Evolutionary conservation across 176 grass and related monocot genomes (phyloP).

Genomic region (Carex kokanica): DNA sequence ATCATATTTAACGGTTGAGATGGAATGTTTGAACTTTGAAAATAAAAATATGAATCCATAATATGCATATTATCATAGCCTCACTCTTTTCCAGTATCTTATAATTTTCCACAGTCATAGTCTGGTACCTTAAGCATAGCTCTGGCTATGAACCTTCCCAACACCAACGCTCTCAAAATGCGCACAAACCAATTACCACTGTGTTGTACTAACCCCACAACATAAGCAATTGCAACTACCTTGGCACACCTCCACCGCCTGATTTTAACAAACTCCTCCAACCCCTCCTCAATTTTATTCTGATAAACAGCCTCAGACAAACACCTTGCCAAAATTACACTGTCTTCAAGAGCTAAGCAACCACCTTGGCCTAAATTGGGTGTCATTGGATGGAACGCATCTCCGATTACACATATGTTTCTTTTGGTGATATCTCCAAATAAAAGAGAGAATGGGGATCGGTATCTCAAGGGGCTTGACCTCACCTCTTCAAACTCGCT

Average conservation of each 20-base stretch:
- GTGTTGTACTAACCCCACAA: conserved; percentile 49
- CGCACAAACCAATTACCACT: conserved; percentile 21
- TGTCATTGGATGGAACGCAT: conserved; percentile 88
- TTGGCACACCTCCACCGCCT: conserved; percentile 57
- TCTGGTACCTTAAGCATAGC: conserved; percentile 20
- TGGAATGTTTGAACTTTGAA: too few species aligned
- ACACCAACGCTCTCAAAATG: conserved; percentile 41
- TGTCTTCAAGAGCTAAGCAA: conserved; percentile 73
- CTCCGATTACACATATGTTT: conserved; percentile 57
- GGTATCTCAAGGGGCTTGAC: conserved; percentile 43
- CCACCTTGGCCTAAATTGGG: conserved; percentile 75
- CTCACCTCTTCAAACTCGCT: conserved; percentile 41
- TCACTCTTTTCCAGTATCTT: neutral
- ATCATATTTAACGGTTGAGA: too few species aligned
- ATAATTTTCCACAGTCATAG: conserved; percentile 45
- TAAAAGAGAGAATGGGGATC: conserved; percentile 46
- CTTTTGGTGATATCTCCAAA: conserved; percentile 40
- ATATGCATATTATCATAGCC: too few species aligned
- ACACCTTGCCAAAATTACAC: conserved; percentile 44
- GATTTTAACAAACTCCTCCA: conserved; percentile 37
- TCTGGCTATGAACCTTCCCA: conserved; percentile 25
- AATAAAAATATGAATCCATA: too few species aligned
- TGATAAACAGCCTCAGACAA: conserved; percentile 36
- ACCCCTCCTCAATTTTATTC: conserved; percentile 26
- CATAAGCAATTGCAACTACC: conserved; percentile 30